Base-by-base conservation (phyloP, 306 rosid species). In the Quercus wislizeni region DNA sequence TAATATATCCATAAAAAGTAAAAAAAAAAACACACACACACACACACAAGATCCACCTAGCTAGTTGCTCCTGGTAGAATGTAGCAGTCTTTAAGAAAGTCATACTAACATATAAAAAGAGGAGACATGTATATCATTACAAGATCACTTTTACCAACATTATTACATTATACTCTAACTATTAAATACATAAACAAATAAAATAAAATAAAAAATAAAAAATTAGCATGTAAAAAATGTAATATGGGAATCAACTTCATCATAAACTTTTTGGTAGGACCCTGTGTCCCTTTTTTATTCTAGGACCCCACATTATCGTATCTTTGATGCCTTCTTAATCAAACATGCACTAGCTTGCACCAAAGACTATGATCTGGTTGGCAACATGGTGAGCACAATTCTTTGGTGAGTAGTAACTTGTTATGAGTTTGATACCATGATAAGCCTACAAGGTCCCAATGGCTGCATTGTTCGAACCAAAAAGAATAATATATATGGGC, bases 371-470 rank as follows among this genome's bases (percentile, higher is more conserved):
- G 78, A 90, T 90, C 80, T 23, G 65, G 96, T 82, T 91, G 92
- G 92, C 81, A 81, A 83, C 54, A 76, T 78, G 86, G 93, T 82
- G 75, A 75, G 80, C 92, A 89, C 6, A 81, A 81, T 81, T 83
- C 55, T 77, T 64, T 41, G 76, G 83, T 30, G 81, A 67, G 25
- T 82, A 18, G 75, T 68, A 81, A 85, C 75, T 76, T 74, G 76
- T 18, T 75, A 87, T 77, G 79, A 88, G 83, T 86, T 82, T 76
- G 84, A 88, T 78, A 76, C 87, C 84, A 81, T 81, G 43, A 77
- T 79, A 86, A 87, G 90, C 90, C 91, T 84, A 87, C 89, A 87
- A 79, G 28, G 82, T 61, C 51, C 80, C 81, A 76, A 58, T 85
- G 90, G 82, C 72, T 82, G 80, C 73, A 78, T 76, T 76, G 78